Evolutionary conservation across 495 filamentous ascomycete species (phyloP).

Genomic region (Penicillium nucicola): DNA sequence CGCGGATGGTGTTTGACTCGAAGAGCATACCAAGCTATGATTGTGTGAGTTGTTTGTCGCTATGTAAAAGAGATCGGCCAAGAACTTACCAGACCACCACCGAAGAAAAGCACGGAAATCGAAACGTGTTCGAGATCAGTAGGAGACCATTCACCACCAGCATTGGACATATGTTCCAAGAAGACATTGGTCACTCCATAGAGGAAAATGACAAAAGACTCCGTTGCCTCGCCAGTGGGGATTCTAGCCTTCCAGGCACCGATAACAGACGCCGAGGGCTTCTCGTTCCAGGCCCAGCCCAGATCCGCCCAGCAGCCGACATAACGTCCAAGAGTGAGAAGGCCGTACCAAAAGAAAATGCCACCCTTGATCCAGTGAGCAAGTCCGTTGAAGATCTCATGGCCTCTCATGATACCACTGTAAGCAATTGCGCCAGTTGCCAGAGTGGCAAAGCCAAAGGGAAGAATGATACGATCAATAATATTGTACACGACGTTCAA

Average conservation of each 20-base stretch:
- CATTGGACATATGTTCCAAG: conserved; percentile 77
- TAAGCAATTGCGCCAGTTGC: conserved; percentile 64
- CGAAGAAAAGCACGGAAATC: conserved; percentile 92
- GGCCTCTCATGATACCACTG: conserved; percentile 63
- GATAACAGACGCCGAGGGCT: conserved; percentile 59
- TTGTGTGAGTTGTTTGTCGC: neutral
- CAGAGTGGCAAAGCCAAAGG: conserved; percentile 64
- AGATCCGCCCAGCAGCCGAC: conserved; percentile 86
- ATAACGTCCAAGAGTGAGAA: conserved; percentile 86
- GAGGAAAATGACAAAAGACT: conserved; percentile 81
- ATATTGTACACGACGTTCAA: conserved; percentile 55
- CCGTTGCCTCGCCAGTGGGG: conserved; percentile 83
- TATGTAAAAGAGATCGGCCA: neutral
- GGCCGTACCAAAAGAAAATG: conserved; percentile 93
- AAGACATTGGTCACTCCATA: conserved; percentile 92
- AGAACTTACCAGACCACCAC: conserved; percentile 74
- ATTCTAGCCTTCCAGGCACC: conserved; percentile 58
- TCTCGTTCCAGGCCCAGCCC: conserved; percentile 95
- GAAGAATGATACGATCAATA: conserved; percentile 60
- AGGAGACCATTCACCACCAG: conserved; percentile 67
- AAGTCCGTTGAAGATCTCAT: conserved; percentile 74
- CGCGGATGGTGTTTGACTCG: conserved; percentile 69
- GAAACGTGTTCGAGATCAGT: conserved; percentile 89
- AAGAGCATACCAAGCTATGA: conserved; percentile 84
- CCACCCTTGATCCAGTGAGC: conserved; percentile 96